Conservation (phyloP, 129 eudicot species). For the Helianthus annuus region DNA sequence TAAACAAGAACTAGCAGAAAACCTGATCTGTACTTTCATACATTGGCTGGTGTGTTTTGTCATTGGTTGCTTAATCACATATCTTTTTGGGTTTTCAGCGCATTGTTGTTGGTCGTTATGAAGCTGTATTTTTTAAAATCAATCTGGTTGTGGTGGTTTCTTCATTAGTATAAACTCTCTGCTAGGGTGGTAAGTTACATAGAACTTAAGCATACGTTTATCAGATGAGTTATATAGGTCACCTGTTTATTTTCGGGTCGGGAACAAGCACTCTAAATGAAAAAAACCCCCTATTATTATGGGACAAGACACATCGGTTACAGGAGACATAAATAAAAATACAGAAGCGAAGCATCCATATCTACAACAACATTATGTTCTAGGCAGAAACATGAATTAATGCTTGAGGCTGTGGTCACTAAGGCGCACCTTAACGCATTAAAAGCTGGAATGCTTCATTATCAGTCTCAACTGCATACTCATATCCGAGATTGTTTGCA, state of each 20-base stretch:
- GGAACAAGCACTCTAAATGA: not conserved
- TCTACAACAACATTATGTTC: constrained; percentile 24
- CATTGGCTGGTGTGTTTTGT: not conserved
- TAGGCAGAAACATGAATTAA: not conserved
- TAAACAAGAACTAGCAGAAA: not conserved
- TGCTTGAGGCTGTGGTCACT: constrained; percentile 11
- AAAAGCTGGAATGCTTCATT: constrained; percentile 73
- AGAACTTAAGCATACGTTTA: too few relatives aligned
- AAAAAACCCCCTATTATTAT: not conserved
- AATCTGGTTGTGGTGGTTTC: too few relatives aligned
- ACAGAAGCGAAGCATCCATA: constrained; percentile 16
- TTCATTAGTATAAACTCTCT: too few relatives aligned
- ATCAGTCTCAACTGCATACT: constrained; percentile 57
- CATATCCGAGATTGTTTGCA: constrained; percentile 82
- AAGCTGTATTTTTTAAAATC: not conserved
- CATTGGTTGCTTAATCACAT: too few relatives aligned
- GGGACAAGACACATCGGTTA: not conserved
- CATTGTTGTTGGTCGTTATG: too few relatives aligned
- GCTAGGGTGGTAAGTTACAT: too few relatives aligned
- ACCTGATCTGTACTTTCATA: not conserved
- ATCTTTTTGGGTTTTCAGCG: not conserved
- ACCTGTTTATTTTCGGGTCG: not conserved
- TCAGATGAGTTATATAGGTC: too few relatives aligned
- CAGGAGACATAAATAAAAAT: not conserved
- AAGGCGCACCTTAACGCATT: constrained; percentile 55